Evolutionary conservation across 78 protist species (phyloP).

Genomic region (Andalucia godoyi): DNA sequence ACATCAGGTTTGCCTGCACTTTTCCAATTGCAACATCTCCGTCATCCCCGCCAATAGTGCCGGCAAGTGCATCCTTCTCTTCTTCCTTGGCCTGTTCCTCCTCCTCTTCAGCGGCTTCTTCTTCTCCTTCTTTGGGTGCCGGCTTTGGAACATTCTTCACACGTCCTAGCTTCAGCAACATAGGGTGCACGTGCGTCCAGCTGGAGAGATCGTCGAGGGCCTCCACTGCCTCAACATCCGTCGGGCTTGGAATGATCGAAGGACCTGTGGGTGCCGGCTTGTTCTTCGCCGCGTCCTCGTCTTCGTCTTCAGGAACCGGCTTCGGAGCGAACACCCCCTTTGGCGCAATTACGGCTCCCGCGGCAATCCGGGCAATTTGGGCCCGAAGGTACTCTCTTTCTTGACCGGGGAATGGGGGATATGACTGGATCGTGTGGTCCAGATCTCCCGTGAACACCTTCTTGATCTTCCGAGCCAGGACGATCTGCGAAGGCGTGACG

Average conservation of each 20-base stretch:
- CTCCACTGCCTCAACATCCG: constrained; percentile 12
- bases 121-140: constrained; percentile 6
- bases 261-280: not conserved
- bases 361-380: constrained; percentile 24
- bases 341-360: constrained; percentile 14
- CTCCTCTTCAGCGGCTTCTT: constrained; percentile 16
- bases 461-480: not conserved
- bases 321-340: not conserved
- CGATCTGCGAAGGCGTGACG: constrained; percentile 21
- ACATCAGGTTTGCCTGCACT: too few relatives aligned
- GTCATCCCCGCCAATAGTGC: not conserved
- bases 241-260: constrained; percentile 5
- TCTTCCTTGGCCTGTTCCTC: not conserved
- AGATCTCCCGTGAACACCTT: constrained; percentile 28
- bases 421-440: not conserved
- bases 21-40: not conserved
- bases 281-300: not conserved
- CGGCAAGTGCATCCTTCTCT: not conserved
- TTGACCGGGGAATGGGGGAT: constrained; percentile 30
- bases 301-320: constrained; percentile 8
- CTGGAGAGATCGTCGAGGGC: constrained; percentile 4
- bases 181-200: too few relatives aligned
- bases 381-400: constrained; percentile 25
- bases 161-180: too few relatives aligned
- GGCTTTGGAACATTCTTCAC: not conserved